Percentiles rank a stretch among this genome's conserved stretches.
These are phyloP conservation scores for Melocanna baccifera DNA, from an alignment of 176 grass and related monocot genomes.

Conservation along the genomic window DNA sequence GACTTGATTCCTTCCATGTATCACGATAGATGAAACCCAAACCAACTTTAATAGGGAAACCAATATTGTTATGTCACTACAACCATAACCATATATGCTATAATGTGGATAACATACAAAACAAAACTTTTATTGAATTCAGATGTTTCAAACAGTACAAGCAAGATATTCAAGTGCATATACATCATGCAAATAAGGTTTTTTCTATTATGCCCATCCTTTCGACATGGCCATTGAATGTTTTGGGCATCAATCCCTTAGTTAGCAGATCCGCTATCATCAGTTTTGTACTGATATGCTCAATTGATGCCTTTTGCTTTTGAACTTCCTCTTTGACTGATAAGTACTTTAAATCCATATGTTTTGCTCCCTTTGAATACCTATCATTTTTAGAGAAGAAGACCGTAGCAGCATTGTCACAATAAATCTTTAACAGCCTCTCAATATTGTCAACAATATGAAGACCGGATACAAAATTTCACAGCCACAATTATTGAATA, in stretches of 20 bases:
- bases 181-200: no score
- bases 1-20: not conserved
- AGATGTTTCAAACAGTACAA: not conserved
- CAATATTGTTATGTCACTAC: no score
- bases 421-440: not conserved
- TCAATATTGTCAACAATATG: not conserved
- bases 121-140: not conserved
- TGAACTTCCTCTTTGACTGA: conserved; percentile 2
- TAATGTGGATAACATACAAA: not conserved
- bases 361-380: not conserved
- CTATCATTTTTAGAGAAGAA: not conserved
- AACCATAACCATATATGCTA: no score
- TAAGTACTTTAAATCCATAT: not conserved
- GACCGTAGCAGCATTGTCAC: not conserved
- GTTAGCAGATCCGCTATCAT: not conserved
- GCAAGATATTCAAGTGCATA: not conserved
- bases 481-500: conserved; percentile 7
- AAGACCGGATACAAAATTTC: conserved; percentile 13
- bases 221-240: not conserved
- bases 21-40: not conserved
- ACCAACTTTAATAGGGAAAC: no score
- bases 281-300: not conserved
- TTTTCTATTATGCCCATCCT: not conserved
- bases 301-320: not conserved
- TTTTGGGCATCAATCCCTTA: not conserved